Evolutionary conservation across 2,329 filamentous ascomycete species (phyloP).

Genomic region (Mariannaea elegans): DNA sequence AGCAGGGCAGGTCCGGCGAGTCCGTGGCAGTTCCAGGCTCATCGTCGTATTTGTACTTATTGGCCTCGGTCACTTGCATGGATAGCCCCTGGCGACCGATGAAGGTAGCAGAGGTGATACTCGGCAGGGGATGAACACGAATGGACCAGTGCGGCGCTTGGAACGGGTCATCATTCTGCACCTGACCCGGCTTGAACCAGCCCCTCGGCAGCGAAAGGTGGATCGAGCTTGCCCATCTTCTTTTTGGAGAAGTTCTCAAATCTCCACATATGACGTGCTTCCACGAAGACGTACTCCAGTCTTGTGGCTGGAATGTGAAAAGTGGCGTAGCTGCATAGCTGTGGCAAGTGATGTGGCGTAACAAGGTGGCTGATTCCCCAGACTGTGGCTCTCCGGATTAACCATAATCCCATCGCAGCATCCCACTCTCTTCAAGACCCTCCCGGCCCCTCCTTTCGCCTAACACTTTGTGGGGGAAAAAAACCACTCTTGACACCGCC

Average conservation of each 20-base stretch:
- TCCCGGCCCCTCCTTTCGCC: too few relatives aligned
- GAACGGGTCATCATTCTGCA: constrained; percentile 13
- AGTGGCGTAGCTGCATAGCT: neutral
- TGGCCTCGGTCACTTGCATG: constrained; percentile 13
- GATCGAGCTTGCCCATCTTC: constrained; percentile 1
- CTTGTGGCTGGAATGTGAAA: neutral
- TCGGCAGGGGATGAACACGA: constrained; percentile 27
- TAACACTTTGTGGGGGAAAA: constrained; percentile 5
- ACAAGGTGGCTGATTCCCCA: neutral
- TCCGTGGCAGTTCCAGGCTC: constrained; percentile 25
- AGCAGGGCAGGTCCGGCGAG: constrained; percentile 30
- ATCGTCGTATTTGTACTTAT: constrained; percentile 26
- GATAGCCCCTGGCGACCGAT: constrained; percentile 17
- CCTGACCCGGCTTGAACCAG: constrained; percentile 8
- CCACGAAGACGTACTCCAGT: neutral
- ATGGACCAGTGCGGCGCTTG: constrained; percentile 5
- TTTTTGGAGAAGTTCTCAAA: neutral
- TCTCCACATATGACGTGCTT: constrained; percentile 14
- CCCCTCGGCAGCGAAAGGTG: constrained; percentile 6
- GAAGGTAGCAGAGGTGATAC: neutral
- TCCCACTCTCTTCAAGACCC: too few relatives aligned
- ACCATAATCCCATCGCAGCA: neutral
- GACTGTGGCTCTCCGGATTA: constrained; percentile 4
- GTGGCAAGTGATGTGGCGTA: neutral
- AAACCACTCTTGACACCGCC: constrained; percentile 17